Percentiles rank a stretch among this genome's conserved stretches.
These are phyloP conservation scores for Rhinocladiella mackenziei DNA, from an alignment of 2,329 filamentous ascomycete genomes.

Conservation along the genomic window DNA sequence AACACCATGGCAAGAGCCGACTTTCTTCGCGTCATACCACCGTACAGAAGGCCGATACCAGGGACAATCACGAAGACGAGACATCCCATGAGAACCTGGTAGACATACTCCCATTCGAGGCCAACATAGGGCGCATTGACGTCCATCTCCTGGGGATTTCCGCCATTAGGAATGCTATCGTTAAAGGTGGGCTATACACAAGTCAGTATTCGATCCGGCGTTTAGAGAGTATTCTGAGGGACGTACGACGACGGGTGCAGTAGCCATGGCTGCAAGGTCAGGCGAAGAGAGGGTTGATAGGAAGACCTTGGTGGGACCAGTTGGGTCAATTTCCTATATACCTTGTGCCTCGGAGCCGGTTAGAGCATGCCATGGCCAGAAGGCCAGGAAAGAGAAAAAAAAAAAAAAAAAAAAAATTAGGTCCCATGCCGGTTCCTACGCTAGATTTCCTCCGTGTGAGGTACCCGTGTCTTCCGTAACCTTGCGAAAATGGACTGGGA, in stretches of 20 bases:
- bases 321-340: slow-evolving; percentile 11
- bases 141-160: slow-evolving; percentile 51
- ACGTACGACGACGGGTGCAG: slow-evolving; percentile 13
- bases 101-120: slow-evolving; percentile 59
- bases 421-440: slow-evolving; percentile 12
- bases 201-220: neutral
- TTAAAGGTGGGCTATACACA: slow-evolving; percentile 31
- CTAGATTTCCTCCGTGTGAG: slow-evolving; percentile 7
- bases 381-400: neutral
- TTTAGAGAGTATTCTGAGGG: neutral
- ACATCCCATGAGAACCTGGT: slow-evolving; percentile 56
- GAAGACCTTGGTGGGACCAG: neutral
- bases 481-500: neutral
- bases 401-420: slow-evolving; percentile 1
- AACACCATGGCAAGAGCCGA: slow-evolving; percentile 60
- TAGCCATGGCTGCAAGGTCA: slow-evolving; percentile 12
- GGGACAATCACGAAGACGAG: slow-evolving; percentile 65
- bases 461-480: slow-evolving; percentile 6
- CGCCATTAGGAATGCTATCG: slow-evolving; percentile 48
- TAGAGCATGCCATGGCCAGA: slow-evolving; percentile 2
- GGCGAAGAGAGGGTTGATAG: neutral
- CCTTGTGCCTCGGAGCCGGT: neutral
- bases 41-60: slow-evolving; percentile 62
- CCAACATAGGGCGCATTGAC: slow-evolving; percentile 58
- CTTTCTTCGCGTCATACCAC: slow-evolving; percentile 60